Base-by-base conservation (phyloP, 2,329 filamentous ascomycete genomes). In the Calonectria ilicicola region DNA sequence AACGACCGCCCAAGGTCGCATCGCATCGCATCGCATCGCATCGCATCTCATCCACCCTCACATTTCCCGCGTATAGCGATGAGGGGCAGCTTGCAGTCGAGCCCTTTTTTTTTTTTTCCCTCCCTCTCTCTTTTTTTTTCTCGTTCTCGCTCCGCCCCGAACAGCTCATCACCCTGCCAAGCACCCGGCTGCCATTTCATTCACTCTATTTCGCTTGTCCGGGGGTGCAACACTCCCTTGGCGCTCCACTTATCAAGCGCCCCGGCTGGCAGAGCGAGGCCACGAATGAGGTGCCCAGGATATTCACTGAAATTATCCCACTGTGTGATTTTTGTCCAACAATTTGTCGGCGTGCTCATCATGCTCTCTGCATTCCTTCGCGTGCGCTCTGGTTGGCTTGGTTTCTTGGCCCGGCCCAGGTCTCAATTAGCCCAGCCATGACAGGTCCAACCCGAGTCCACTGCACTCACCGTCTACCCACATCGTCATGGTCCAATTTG, bases 151-250 rank as follows among this genome's bases (percentile, higher is more conserved):
- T 60, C 35, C 40, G 58, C 38, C 19, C 10, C 46, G 40, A 63
- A 63, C 40, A 46, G 58, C 58, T 44, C 58, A 63, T 38, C 38
- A 17, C 26, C 35, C 40, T 40, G 27, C 49, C 40, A 46, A 58
- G 53, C 51, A 26, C 10, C 49, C 44, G 26, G 51, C 51, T 47
- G 23, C 65, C 42, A 62, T 62, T 42, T 64, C 58, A 27, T 58
- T 51, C 23, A 32, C 38, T 51, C 69, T 63, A 72, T 72, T 58
- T 72, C 69, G 69, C 69, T 72, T 72, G 56, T 49, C 58, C 53
- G 69, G 32, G 32, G 47, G 65, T 65, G 29, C 58, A 38, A 46
- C 40, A 38, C 10, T 51, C 53, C 64, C 44, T 56, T 35, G 27
- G 38, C 27, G 65, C 49, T 67, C 69, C 69, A 67, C 69, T 62